Conservation (phyloP, 2,329 filamentous ascomycete species). For the Botrytis pseudocinerea region DNA sequence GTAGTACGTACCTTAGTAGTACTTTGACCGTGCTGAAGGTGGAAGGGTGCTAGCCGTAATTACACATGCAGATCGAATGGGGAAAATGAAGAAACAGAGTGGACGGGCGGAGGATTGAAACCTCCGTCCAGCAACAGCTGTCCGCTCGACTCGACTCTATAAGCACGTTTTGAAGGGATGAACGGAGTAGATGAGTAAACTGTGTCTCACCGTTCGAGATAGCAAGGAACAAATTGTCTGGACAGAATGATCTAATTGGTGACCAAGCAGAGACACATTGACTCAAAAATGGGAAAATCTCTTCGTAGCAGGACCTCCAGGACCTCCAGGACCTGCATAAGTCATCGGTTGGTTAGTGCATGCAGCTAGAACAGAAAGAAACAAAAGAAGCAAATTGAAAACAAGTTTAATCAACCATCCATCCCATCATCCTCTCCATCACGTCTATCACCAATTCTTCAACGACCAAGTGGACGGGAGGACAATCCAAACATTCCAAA, state of each 20-base stretch:
- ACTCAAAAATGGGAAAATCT: not conserved
- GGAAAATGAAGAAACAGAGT: not conserved
- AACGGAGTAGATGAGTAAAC: not conserved
- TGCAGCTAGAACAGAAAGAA: not conserved
- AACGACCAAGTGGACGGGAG: not conserved
- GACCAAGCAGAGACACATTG: not conserved
- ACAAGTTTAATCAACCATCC: not conserved
- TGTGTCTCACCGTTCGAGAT: not conserved
- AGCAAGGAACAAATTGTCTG: not conserved
- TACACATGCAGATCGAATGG: not conserved
- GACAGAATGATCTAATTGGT: not conserved
- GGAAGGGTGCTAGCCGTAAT: not conserved
- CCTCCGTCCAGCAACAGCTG: not conserved
- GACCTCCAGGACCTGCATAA: not conserved
- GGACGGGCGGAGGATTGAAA: slow-evolving; percentile 1
- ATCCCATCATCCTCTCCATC: not conserved
- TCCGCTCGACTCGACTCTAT: not conserved
- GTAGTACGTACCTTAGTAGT: not conserved
- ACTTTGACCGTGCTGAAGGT: not conserved
- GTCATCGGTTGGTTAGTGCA: not conserved
- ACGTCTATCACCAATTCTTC: not conserved
- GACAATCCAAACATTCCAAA: not conserved
- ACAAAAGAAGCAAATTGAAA: not conserved
- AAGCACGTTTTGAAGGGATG: not conserved
- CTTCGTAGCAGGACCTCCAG: not conserved